Base-by-base conservation (phyloP, 306 rosid species). In the Hylodesmum podocarpum region DNA sequence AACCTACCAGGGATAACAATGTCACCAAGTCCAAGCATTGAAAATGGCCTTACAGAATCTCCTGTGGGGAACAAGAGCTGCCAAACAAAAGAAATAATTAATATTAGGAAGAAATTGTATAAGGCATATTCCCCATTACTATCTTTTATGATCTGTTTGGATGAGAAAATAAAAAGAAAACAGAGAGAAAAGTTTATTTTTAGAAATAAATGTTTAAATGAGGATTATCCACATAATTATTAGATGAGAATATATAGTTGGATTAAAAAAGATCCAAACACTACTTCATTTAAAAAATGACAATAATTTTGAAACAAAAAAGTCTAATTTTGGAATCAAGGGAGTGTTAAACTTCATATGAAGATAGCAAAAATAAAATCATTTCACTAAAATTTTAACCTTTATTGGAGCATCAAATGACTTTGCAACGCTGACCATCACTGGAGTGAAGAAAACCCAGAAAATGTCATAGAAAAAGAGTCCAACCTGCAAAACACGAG, bases 1-100 rank as follows among this genome's bases (percentile, higher is more conserved):
- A 83, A 31, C 87, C 83, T 83, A 91, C 97, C 94, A 11, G 97
- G 97, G 75, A 91, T 91, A 39, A 91, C 97, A 69, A 91, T 91
- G 86, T 91, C 97, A 64, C 97, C 94, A 72, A 91, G 97, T 75
- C 97, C 97, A 84, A 91, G 94, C 97, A 91, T 91, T 2, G 97
- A 91, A 80, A 86, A 91, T 67, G 97, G 94, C 25, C 94, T 83
- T 10, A 85, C 71, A 49, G 89, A 41, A 87, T 91, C 89, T 18
- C 87, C 87, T 15, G 92, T 91, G 75, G 94, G 94, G 82, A 91
- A 91, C 84, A 91, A 76, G 73, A 91, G 90, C 97, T 91, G 85
- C 83, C 73, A 22, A 0, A 61, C 18, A 68, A 51, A 51, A 79
- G 44, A 39, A 75, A 29, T 40, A 24, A 18, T 33, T 41, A 61